These are phyloP conservation scores for Coemansia sp. DNA, from an alignment of 192 early-diverging fungal species.

Conservation along the genomic window DNA sequence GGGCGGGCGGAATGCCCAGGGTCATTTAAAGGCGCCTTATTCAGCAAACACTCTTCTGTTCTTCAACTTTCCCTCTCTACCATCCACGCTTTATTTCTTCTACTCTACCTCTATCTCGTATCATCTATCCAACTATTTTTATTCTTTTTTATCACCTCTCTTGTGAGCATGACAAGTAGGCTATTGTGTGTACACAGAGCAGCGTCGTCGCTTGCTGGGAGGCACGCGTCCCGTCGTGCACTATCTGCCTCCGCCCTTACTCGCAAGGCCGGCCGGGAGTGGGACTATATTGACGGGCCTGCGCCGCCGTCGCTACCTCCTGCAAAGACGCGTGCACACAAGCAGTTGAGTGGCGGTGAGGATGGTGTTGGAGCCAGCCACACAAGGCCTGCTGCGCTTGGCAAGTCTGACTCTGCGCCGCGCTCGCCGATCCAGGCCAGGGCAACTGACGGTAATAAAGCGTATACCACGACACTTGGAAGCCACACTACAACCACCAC, in stretches of 20 bases:
- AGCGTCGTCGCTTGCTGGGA: not conserved
- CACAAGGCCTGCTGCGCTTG: not conserved
- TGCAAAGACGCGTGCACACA: not conserved
- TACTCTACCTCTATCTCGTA: not conserved
- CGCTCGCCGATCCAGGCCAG: slow-evolving; percentile 6
- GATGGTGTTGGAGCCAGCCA: not conserved
- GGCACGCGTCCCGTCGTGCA: slow-evolving; percentile 9
- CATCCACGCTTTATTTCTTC: not conserved
- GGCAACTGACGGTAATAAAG: slow-evolving; percentile 6
- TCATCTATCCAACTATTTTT: not conserved
- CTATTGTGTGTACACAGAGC: slow-evolving; percentile 19
- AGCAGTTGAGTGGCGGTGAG: not conserved
- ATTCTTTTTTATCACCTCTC: not conserved
- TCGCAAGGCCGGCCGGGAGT: slow-evolving; percentile 41
- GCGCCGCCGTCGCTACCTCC: not conserved
- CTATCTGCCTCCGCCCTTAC: slow-evolving; percentile 5
- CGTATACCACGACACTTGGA: not conserved
- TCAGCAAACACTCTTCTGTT: not conserved
- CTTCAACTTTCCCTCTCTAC: not conserved
- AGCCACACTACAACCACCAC: not conserved
- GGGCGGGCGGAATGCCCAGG: not conserved
- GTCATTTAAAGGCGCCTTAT: too few species aligned
- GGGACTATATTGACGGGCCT: slow-evolving; percentile 48
- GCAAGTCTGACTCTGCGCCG: not conserved
- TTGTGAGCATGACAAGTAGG: slow-evolving; percentile 23